phyloP scores from a whole-genome alignment of 345 rosid species.

The Psidium friedrichsthalianum region DNA sequence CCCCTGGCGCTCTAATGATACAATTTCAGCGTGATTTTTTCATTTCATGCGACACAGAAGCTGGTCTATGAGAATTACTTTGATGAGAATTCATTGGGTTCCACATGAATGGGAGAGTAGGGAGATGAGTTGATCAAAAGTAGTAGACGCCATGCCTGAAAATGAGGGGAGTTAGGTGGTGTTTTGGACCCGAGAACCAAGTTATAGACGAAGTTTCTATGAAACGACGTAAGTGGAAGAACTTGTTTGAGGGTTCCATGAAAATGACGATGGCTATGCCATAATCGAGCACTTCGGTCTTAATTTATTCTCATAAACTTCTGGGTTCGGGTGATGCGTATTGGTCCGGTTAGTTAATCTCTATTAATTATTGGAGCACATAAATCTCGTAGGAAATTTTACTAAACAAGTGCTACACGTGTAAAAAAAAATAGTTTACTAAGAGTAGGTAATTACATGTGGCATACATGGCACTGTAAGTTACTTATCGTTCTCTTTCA shows the following conservation, averaged over 20 bases:
- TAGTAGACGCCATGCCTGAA: background rate
- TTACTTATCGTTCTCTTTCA: background rate
- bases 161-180: background rate
- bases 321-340: too few species aligned
- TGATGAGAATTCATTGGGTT: background rate
- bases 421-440: too few species aligned
- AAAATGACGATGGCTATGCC: background rate
- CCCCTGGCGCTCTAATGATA: background rate
- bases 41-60: background rate
- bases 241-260: background rate
- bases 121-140: background rate
- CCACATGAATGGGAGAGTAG: background rate
- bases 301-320: too few species aligned
- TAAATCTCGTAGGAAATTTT: too few species aligned
- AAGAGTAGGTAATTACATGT: too few species aligned
- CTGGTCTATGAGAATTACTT: background rate
- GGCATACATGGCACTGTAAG: background rate
- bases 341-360: too few species aligned
- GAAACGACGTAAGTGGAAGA: background rate
- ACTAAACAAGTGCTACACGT: too few species aligned
- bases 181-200: background rate
- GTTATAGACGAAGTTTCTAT: background rate
- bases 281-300: too few species aligned
- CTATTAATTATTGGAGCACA: too few species aligned
- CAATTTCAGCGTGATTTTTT: background rate